These are phyloP conservation scores for Cordyceps fumosorosea DNA, from an alignment of 2,329 filamentous ascomycete species.

Conservation along the genomic window DNA sequence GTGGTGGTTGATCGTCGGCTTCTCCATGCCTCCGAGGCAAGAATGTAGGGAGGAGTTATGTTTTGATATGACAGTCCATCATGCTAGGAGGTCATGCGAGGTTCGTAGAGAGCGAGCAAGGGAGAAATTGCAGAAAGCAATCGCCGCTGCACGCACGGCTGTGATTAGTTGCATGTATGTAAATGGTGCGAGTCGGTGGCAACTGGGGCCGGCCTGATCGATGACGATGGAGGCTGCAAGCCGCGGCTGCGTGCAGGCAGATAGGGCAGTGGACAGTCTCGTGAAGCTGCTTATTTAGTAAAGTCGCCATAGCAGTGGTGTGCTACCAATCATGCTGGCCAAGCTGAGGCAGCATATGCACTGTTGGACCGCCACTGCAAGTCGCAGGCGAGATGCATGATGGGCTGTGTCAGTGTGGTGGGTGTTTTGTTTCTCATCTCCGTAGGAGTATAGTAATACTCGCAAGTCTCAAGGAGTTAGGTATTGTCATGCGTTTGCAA, in stretches of 20 bases:
- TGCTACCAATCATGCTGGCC: not conserved
- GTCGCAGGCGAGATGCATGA: conserved; percentile 9
- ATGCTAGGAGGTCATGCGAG: not conserved
- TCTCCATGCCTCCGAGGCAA: not conserved
- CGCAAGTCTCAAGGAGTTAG: not conserved
- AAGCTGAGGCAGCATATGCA: not conserved
- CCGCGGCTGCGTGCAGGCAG: not conserved
- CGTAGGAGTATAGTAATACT: not conserved
- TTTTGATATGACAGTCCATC: not conserved
- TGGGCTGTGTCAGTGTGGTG: not conserved
- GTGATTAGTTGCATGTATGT: not conserved
- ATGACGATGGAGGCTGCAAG: not conserved
- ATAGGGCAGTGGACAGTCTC: not conserved
- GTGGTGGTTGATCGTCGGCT: not conserved
- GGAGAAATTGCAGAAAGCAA: not conserved
- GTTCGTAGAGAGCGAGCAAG: not conserved
- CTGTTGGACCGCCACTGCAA: conserved; percentile 4
- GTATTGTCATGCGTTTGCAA: not conserved
- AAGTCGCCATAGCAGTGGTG: not conserved
- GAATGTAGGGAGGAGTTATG: not conserved
- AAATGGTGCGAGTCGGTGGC: not conserved
- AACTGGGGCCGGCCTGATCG: not conserved
- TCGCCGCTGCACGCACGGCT: not conserved
- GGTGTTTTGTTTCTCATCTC: conserved; percentile 1
- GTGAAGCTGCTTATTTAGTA: not conserved